Conservation (phyloP, 768 basidiomycete species). For the Amanita fuliginea region DNA sequence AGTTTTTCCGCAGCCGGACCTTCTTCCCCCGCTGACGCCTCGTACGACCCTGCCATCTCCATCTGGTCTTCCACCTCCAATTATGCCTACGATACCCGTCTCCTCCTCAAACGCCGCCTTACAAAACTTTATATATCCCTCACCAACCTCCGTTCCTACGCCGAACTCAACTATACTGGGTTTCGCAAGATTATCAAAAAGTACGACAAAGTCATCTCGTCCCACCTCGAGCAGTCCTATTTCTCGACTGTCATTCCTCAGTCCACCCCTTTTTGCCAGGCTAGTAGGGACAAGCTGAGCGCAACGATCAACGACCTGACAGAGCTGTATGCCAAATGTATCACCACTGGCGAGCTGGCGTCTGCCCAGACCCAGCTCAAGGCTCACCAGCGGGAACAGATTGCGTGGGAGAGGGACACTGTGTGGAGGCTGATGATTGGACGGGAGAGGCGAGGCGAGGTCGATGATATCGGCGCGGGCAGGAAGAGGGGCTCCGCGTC, state of each 20-base stretch:
- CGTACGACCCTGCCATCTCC: slow-evolving; percentile 18
- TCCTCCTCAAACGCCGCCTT: slow-evolving; percentile 84
- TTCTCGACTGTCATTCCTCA: slow-evolving; percentile 59
- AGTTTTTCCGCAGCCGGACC: slow-evolving; percentile 31
- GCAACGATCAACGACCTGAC: slow-evolving; percentile 47
- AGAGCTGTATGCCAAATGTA: slow-evolving; percentile 76
- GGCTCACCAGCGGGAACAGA: slow-evolving; percentile 82
- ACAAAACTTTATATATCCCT: slow-evolving; percentile 71
- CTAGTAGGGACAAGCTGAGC: slow-evolving; percentile 52
- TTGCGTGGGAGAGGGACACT: slow-evolving; percentile 96
- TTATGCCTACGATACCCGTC: slow-evolving; percentile 73
- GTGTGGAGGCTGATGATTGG: slow-evolving; percentile 96
- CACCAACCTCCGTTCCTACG: slow-evolving; percentile 72
- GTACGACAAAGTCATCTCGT: slow-evolving; percentile 91
- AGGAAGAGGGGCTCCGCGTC: neutral
- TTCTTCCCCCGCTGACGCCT: neutral
- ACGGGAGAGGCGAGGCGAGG: slow-evolving; percentile 60
- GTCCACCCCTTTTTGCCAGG: slow-evolving; percentile 54
- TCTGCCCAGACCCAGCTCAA: slow-evolving; percentile 74
- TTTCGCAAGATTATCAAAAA: slow-evolving; percentile 96
- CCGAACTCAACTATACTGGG: slow-evolving; percentile 87
- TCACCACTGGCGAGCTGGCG: slow-evolving; percentile 57
- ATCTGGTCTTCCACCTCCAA: slow-evolving; percentile 76
- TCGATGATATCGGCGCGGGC: neutral
- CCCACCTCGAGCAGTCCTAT: slow-evolving; percentile 70